A percentile compares a stretch with the other conserved stretches of the same genome.
Evolutionary conservation across 139 green algal species (phyloP).

Genomic region (Asterochloris erici): DNA sequence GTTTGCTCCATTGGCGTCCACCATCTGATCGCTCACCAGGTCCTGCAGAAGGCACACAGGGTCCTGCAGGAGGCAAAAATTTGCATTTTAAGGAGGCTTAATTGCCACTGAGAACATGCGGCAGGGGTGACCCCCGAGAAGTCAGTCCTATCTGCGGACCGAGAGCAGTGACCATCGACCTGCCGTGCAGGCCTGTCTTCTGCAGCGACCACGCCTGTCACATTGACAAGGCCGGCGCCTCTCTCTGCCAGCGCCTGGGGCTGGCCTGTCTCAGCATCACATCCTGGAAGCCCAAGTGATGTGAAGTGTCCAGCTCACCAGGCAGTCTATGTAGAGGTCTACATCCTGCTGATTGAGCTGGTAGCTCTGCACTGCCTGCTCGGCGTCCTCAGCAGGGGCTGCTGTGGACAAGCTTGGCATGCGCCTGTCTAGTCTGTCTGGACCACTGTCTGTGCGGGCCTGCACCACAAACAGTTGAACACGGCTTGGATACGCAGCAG

Average conservation of each 20-base stretch:
- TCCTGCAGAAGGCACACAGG: no score
- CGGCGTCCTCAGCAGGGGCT: constrained; percentile 3
- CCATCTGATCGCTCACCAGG: no score
- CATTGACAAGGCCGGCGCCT: not conserved
- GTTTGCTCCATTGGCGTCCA: no score
- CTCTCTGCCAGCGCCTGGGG: not conserved
- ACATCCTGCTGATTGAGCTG: not conserved
- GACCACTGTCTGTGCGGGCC: not conserved
- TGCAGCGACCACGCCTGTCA: not conserved
- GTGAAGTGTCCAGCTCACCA: not conserved
- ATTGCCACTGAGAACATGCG: no score
- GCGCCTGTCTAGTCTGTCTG: not conserved
- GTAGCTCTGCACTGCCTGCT: not conserved
- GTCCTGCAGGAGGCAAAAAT: no score
- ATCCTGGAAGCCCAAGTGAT: no score
- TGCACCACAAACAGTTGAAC: not conserved
- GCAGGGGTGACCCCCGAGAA: no score
- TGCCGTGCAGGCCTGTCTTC: not conserved
- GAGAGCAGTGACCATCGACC: not conserved
- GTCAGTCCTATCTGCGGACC: no score
- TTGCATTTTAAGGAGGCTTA: no score
- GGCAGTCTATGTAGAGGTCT: constrained; percentile 6
- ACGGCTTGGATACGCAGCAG: not conserved
- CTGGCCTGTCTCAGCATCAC: no score
- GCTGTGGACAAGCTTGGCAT: not conserved